Base-by-base conservation (phyloP, 306 rosid genomes). In the Vigna angularis region DNA sequence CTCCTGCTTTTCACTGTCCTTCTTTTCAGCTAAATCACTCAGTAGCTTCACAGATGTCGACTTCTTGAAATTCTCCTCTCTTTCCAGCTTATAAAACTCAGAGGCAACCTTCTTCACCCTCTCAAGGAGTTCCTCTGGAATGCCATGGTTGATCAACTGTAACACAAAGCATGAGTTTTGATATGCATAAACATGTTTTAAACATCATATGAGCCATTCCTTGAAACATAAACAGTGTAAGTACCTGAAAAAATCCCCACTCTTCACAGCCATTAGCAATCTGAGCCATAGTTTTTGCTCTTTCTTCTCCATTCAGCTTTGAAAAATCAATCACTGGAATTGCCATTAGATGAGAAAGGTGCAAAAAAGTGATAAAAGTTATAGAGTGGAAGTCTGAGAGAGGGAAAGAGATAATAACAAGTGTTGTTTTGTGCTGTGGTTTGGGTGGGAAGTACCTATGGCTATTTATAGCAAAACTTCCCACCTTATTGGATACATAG, bases 181-280 rank as follows among this genome's bases (percentile, higher is more conserved):
- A 79, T 14, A 73, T 52, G 34, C 42, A 63, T 36, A 57, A 32
- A 44, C 48, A 61, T 68, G 55, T 79, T 62, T 16, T 7, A 30
- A 28, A 47, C 12, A 76, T 28, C 50, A 7, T 47, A 63, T 13
- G 4, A 36, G 14, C 53, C 70, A 50, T 63, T 51, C 38, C 42
- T 55, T 70, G 72, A 45, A 28, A 45, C 18, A 34, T 17, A 40
- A 50, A 71, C 47, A 34, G 40, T 17, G 13, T 13, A 81, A 55
- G 73, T 88, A 89, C 99, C 98, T 93, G 99, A 73, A 95, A 95
- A 89, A 95, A 95, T 10, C 99, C 99, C 99, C 99, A 95, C 63
- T 93, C 97, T 84, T 95, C 97, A 76, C 93, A 95, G n/a, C 98
- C 97, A 79, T 90, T 89, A 14, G 93, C 94, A n/a, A 93, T 85